Conservation (phyloP, 164 flowering plant species). For the Tetracentron sinense region DNA sequence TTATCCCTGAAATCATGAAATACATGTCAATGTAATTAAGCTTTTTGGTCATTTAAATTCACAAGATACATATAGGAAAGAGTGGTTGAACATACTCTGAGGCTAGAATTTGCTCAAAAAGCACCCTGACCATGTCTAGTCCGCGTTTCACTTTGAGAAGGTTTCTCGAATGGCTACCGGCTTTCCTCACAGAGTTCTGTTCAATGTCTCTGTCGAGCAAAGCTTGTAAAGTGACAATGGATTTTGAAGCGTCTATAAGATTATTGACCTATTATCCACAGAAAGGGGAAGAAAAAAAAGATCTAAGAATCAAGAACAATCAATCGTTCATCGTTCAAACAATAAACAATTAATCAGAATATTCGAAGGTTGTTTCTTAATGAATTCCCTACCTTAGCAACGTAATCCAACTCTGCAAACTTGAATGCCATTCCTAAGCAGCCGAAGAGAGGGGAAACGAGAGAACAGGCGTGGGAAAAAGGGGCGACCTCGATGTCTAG, state of each 20-base stretch:
- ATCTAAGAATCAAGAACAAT: background rate
- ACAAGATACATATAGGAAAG: background rate
- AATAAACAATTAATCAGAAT: no score
- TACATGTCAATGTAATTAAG: background rate
- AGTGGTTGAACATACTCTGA: slow-evolving; percentile 52
- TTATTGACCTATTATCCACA: slow-evolving; percentile 55
- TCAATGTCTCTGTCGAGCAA: slow-evolving; percentile 65
- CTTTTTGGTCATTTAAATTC: background rate
- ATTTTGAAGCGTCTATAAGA: slow-evolving; percentile 67
- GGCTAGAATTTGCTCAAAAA: slow-evolving; percentile 72
- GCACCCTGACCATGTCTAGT: slow-evolving; percentile 80
- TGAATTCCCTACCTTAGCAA: slow-evolving; percentile 59
- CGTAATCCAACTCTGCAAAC: slow-evolving; percentile 94
- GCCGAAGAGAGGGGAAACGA: slow-evolving; percentile 88
- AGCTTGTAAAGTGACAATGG: slow-evolving; percentile 42
- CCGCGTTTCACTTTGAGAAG: slow-evolving; percentile 92
- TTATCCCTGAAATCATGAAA: no score
- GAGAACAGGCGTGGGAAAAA: slow-evolving; percentile 80
- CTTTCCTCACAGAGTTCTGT: slow-evolving; percentile 47
- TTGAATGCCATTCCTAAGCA: slow-evolving; percentile 92
- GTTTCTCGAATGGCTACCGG: slow-evolving; percentile 88
- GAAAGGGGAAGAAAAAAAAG: background rate
- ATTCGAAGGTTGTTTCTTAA: no score
- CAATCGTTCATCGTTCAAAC: background rate
- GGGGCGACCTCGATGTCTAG: slow-evolving; percentile 48